Evolutionary conservation across 352 stramenopile genomes (phyloP).

Genomic region (Globisporangium barbulae): DNA sequence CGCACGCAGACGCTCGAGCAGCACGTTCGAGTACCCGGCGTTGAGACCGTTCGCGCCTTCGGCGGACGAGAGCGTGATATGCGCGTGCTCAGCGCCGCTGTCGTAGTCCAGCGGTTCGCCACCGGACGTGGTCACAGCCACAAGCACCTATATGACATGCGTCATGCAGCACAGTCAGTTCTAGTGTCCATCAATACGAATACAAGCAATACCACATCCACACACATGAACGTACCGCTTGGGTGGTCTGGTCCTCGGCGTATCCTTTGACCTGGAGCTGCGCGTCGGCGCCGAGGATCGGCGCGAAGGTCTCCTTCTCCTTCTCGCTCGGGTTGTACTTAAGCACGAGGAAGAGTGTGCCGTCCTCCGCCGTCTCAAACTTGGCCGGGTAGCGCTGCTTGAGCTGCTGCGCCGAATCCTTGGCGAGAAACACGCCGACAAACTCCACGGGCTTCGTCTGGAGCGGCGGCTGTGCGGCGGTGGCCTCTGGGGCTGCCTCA

Average conservation of each 20-base stretch:
- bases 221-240: conserved; percentile 35
- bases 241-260: conserved; percentile 59
- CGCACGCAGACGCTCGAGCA: conserved; percentile 71
- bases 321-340: conserved; percentile 70
- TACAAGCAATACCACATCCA: background rate
- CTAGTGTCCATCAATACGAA: background rate
- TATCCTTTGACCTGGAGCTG: conserved; percentile 64
- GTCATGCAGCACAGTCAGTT: background rate
- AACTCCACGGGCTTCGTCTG: conserved; percentile 48
- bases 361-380: conserved; percentile 26
- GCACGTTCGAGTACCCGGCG: conserved; percentile 60
- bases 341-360: conserved; percentile 67
- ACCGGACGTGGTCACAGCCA: conserved; percentile 55
- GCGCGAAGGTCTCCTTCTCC: conserved; percentile 72
- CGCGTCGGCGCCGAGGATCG: conserved; percentile 54
- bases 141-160: conserved; percentile 36
- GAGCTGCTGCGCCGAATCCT: conserved; percentile 46
- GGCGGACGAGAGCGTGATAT: conserved; percentile 59
- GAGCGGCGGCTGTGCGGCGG: no score
- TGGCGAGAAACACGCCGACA: conserved; percentile 72
- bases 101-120: conserved; percentile 62
- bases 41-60: conserved; percentile 42
- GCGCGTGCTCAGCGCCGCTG: conserved; percentile 36
- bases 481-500: conserved; percentile 15
- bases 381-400: conserved; percentile 54